A percentile compares a stretch with the other conserved stretches of the same genome.
These are phyloP conservation scores for Sugiyamaella marilandica DNA, from an alignment of 805 yeast species.

Conservation along the genomic window DNA sequence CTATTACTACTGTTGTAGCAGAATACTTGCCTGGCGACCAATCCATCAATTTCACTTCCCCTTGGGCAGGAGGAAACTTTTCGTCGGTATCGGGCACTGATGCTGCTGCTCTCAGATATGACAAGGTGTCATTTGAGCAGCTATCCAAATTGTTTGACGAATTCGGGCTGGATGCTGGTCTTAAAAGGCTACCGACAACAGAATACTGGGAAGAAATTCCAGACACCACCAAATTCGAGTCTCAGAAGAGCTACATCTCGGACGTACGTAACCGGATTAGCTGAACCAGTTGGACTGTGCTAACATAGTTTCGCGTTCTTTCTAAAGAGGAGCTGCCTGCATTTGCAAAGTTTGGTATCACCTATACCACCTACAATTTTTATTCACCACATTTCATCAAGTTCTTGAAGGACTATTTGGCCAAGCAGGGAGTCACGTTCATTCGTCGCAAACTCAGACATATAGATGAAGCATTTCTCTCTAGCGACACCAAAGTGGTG, in stretches of 20 bases:
- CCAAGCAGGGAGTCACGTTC: slow-evolving; percentile 48
- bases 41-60: slow-evolving; percentile 68
- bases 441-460: slow-evolving; percentile 44
- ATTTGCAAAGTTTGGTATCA: slow-evolving; percentile 54
- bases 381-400: slow-evolving; percentile 61
- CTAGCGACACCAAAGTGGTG: slow-evolving; percentile 40
- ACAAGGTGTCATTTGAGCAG: slow-evolving; percentile 52
- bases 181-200: slow-evolving; percentile 50
- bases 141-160: slow-evolving; percentile 39
- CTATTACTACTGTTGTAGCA: slow-evolving; percentile 54
- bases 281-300: neutral
- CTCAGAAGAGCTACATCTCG: slow-evolving; percentile 46
- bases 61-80: slow-evolving; percentile 72
- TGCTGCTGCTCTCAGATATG: slow-evolving; percentile 45
- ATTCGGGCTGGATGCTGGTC: slow-evolving; percentile 53
- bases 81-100: slow-evolving; percentile 59
- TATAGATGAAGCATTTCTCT: slow-evolving; percentile 47
- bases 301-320: slow-evolving; percentile 25
- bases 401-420: slow-evolving; percentile 44
- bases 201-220: slow-evolving; percentile 54
- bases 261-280: slow-evolving; percentile 36
- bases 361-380: slow-evolving; percentile 61
- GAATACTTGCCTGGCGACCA: slow-evolving; percentile 75
- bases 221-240: slow-evolving; percentile 39
- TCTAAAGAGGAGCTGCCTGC: slow-evolving; percentile 40